Conservation (phyloP, 768 basidiomycete species). For the Crassisporium funariophilum region DNA sequence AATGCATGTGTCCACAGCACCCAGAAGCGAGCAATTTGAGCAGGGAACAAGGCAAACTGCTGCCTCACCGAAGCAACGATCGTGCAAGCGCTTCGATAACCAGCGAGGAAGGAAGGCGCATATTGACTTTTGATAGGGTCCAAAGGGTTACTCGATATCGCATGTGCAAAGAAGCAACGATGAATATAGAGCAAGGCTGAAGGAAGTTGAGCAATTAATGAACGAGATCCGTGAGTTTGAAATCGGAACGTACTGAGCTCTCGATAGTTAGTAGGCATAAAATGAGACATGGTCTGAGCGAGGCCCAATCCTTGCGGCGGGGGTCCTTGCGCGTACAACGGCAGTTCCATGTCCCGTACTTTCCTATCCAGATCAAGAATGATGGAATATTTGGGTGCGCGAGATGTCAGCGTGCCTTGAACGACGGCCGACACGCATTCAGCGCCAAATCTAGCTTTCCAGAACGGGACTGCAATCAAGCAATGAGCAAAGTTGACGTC, state of each 20-base stretch:
- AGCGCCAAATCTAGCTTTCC: slow-evolving; percentile 71
- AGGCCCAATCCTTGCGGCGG: slow-evolving; percentile 53
- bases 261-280: slow-evolving; percentile 75
- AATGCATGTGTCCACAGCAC: slow-evolving; percentile 75
- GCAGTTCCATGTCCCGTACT: slow-evolving; percentile 68
- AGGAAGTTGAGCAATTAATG: background rate
- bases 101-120: slow-evolving; percentile 67
- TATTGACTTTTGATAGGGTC: slow-evolving; percentile 73
- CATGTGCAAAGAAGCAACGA: slow-evolving; percentile 77
- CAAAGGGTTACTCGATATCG: slow-evolving; percentile 59
- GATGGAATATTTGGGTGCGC: slow-evolving; percentile 60
- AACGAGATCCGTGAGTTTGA: background rate
- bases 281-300: slow-evolving; percentile 68
- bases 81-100: slow-evolving; percentile 66
- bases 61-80: slow-evolving; percentile 50
- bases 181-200: slow-evolving; percentile 74
- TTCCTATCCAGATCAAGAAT: slow-evolving; percentile 69
- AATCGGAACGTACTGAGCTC: slow-evolving; percentile 54
- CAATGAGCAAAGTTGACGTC: background rate
- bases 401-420: slow-evolving; percentile 66
- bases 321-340: slow-evolving; percentile 56
- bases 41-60: slow-evolving; percentile 54
- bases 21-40: slow-evolving; percentile 67
- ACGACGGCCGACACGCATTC: slow-evolving; percentile 70
- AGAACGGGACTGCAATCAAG: slow-evolving; percentile 55